Evolutionary conservation across 2,329 filamentous ascomycete genomes (phyloP).

Genomic region (Cladorrhinum sp.): DNA sequence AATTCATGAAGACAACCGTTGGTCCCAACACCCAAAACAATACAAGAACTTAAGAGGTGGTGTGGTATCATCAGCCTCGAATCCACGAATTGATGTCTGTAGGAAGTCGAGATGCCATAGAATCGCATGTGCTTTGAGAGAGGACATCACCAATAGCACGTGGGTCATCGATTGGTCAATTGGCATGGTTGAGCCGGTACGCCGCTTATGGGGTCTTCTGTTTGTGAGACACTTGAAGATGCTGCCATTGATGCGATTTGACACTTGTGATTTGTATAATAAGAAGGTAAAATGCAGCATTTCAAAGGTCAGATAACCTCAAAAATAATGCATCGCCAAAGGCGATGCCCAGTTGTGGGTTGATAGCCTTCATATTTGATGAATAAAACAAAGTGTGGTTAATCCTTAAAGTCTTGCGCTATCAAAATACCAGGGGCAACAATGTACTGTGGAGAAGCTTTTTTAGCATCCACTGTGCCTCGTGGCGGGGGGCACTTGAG

Average conservation of each 20-base stretch:
- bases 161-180: slow-evolving; percentile 9
- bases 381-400: background rate
- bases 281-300: background rate
- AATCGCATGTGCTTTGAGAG: background rate
- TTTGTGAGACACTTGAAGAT: background rate
- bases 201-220: background rate
- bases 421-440: background rate
- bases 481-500: background rate
- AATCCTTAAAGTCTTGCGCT: background rate
- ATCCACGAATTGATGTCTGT: no score
- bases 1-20: no score
- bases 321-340: background rate
- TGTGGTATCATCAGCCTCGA: no score
- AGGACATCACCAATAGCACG: slow-evolving; percentile 2
- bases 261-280: background rate
- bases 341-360: background rate
- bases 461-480: background rate
- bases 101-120: no score
- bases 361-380: background rate
- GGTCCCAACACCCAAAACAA: no score
- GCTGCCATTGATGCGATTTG: background rate
- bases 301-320: background rate
- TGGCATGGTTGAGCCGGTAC: background rate
- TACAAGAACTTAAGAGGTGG: no score
- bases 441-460: background rate